Evolutionary conservation across 139 green algal genomes (phyloP), one percentile per base, ranked within the genome.

Genomic region (Micractinium conductrix): DNA sequence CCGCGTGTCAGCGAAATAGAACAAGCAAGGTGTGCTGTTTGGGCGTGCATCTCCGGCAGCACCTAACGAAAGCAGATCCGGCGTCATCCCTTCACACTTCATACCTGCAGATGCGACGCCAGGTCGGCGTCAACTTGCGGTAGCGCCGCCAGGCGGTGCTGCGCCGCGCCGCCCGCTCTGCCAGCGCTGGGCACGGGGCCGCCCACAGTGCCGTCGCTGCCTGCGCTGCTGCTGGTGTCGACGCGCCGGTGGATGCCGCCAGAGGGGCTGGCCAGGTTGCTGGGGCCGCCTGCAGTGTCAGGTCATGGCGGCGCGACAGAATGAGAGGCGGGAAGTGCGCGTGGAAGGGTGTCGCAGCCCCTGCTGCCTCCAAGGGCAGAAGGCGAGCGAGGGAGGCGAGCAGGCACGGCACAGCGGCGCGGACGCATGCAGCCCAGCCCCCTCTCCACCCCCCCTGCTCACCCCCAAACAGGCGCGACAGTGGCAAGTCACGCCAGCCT

Each of bases 401-500:
- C 67, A 44, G 67, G 70, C n/a, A 80, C 33, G 33, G 42, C 42
- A n/a, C n/a, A n/a, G n/a, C n/a, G n/a, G n/a, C n/a, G n/a, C n/a
- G n/a, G n/a, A n/a, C n/a, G n/a, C n/a, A n/a, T n/a, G n/a, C n/a
- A n/a, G n/a, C n/a, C n/a, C n/a, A n/a, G n/a, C n/a, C n/a, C n/a
- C n/a, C n/a, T n/a, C n/a, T n/a, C n/a, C n/a, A n/a, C n/a, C n/a
- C n/a, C 4, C 7, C 16, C 16, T 38, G 35, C 74, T 69, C 50
- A 33, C 50, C 48, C 19, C 50, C 62, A 19, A 53, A 60, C n/a
- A 68, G 19, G 16, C 50, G 45, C 21, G 33, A 40, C 22, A 80
- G 33, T 2, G 74, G 74, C 4, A 50, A 80, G 50, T 80, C 74
- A 35, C 37, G 19, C 74, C 74, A 80, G 35, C 74, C 74, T 80